Conservation (phyloP, 176 grass and related monocot genomes). For the bread wheat (Triticum aestivum) region IWGSC_CS_RefSeq_v2.1 NC_057799.1:637258216-637258715, state of each 20-base stretch:
- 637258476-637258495: background rate
- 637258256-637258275: background rate
- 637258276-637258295: background rate
- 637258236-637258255: background rate
- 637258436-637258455: background rate
- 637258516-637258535: background rate
- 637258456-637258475: background rate
- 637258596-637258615: background rate
- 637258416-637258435: background rate
- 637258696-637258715: slow-evolving; percentile 31
- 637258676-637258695: slow-evolving; percentile 3
- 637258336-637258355: background rate
- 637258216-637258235: background rate
- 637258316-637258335: background rate
- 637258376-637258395: background rate
- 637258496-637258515: background rate
- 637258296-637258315: background rate
- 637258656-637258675: background rate
- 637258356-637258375: background rate
- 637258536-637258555: background rate
- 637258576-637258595: background rate
- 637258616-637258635: background rate
- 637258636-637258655: background rate
- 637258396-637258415: background rate
- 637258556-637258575: background rate